Evolutionary conservation across 768 basidiomycete species (phyloP).

Genomic region (Tylopilus sp.): DNA sequence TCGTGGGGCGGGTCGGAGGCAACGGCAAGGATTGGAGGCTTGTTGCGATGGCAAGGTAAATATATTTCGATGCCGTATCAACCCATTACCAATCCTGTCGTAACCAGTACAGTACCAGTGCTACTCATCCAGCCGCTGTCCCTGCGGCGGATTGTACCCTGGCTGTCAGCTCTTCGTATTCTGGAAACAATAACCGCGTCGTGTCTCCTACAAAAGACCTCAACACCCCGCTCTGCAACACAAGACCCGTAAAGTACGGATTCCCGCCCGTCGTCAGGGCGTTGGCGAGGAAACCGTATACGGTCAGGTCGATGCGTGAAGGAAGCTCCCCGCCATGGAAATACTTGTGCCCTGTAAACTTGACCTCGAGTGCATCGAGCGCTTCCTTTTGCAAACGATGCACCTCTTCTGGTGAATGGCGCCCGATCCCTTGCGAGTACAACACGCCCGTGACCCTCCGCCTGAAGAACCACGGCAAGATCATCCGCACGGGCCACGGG

Average conservation of each 20-base stretch:
- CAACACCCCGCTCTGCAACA: conserved; percentile 19
- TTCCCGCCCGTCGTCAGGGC: conserved; percentile 18
- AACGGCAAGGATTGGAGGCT: background rate
- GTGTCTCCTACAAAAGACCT: conserved; percentile 19
- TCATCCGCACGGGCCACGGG: conserved; percentile 19
- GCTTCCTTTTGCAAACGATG: conserved; percentile 29
- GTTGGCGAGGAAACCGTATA: conserved; percentile 33
- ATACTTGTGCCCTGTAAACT: conserved; percentile 22
- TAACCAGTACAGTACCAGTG: no score
- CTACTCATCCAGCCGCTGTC: background rate
- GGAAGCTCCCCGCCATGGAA: conserved; percentile 27
- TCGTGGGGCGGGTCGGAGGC: background rate
- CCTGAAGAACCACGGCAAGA: conserved; percentile 23
- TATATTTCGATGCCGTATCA: background rate
- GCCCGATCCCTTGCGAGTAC: conserved; percentile 26
- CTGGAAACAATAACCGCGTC: conserved; percentile 28
- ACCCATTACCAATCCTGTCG: no score
- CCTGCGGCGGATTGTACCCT: conserved; percentile 1
- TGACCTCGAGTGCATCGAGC: conserved; percentile 29
- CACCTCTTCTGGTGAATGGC: conserved; percentile 33
- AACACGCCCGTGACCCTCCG: conserved; percentile 17
- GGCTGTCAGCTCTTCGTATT: conserved; percentile 20
- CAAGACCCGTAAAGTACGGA: conserved; percentile 25
- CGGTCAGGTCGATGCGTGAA: conserved; percentile 28
- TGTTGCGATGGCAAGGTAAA: conserved; percentile 14